Evolutionary conservation across 2,329 filamentous ascomycete genomes (phyloP).

Genomic region (Fonsecaea multimorphosa): DNA sequence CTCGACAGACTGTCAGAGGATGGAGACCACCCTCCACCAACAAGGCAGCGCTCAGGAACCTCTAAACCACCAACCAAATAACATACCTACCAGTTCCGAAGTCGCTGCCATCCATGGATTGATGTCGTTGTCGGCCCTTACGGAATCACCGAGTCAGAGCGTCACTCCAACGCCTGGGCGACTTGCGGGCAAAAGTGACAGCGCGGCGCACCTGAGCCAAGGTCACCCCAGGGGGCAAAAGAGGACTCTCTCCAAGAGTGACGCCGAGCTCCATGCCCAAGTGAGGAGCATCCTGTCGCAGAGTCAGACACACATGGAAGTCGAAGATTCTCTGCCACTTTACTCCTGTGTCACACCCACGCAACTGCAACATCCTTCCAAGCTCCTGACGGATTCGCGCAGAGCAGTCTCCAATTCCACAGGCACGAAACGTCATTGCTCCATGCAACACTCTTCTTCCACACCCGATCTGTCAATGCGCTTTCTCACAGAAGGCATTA

Average conservation of each 20-base stretch:
- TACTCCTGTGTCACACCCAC: slow-evolving; percentile 22
- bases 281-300: slow-evolving; percentile 20
- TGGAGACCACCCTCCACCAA: slow-evolving; percentile 5
- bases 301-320: slow-evolving; percentile 12
- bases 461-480: slow-evolving; percentile 24
- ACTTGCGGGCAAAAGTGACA: slow-evolving; percentile 10
- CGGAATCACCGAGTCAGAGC: slow-evolving; percentile 33
- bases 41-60: slow-evolving; percentile 26
- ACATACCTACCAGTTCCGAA: slow-evolving; percentile 23
- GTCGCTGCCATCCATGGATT: slow-evolving; percentile 28
- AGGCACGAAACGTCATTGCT: slow-evolving; percentile 34
- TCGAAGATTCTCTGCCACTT: slow-evolving; percentile 26
- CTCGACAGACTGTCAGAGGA: neutral
- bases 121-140: slow-evolving; percentile 30
- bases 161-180: slow-evolving; percentile 32
- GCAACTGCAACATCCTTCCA: slow-evolving; percentile 25
- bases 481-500: slow-evolving; percentile 19
- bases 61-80: neutral
- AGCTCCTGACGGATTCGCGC: slow-evolving; percentile 24
- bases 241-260: slow-evolving; percentile 32
- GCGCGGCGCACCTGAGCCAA: neutral
- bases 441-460: slow-evolving; percentile 31
- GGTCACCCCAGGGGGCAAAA: slow-evolving; percentile 31
- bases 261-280: slow-evolving; percentile 27
- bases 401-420: slow-evolving; percentile 24